Percentiles rank a stretch among this genome's conserved stretches.
These are phyloP conservation scores for Fraxinus excelsior DNA, from an alignment of 257 asterid species.

Conservation along the genomic window DNA sequence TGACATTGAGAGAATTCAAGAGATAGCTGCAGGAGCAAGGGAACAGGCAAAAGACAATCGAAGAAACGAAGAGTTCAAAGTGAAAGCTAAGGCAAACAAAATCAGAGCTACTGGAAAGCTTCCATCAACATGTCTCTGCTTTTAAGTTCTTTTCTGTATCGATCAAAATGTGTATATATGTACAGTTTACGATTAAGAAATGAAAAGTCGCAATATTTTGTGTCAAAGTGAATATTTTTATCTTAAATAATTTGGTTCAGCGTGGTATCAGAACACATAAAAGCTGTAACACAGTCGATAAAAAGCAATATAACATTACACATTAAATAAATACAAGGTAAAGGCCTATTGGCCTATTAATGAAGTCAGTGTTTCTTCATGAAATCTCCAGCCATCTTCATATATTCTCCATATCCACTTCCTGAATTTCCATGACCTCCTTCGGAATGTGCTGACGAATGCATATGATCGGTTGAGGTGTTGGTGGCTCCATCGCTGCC, in stretches of 20 bases:
- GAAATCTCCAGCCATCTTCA: slow-evolving; percentile 46
- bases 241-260: background rate
- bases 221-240: background rate
- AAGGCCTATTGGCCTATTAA: background rate
- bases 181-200: background rate
- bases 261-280: background rate
- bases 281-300: background rate
- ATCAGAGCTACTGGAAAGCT: slow-evolving; percentile 75
- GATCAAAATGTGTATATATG: background rate
- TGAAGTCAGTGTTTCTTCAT: slow-evolving; percentile 22
- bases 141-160: slow-evolving; percentile 30
- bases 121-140: slow-evolving; percentile 70
- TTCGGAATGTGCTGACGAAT: background rate
- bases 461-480: background rate
- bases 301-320: background rate
- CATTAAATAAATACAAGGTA: background rate
- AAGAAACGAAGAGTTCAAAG: slow-evolving; percentile 64
- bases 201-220: background rate
- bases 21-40: slow-evolving; percentile 57
- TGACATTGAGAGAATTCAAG: slow-evolving; percentile 46
- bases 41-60: slow-evolving; percentile 60
- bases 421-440: slow-evolving; percentile 8
- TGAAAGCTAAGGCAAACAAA: slow-evolving; percentile 65
- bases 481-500: background rate
- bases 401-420: slow-evolving; percentile 26